Evolutionary conservation across 1,139 yeast genomes (phyloP), one percentile per base, ranked within the genome.

Genomic region (Lodderomyces jiufengensis): DNA sequence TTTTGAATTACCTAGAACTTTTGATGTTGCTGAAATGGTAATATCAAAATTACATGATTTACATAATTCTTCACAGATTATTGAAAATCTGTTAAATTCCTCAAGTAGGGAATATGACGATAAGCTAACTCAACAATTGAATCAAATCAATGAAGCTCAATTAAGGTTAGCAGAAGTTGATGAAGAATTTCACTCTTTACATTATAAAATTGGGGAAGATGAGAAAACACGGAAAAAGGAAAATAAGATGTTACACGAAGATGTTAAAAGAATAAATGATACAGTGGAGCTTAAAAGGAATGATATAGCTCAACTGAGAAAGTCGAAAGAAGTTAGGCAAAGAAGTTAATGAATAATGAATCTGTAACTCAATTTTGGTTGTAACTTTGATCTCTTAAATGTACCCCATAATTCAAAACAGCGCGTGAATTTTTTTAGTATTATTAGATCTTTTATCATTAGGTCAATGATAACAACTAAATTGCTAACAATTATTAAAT

Each of bases 1-100:
- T 12, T 39, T 33, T 29, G 26, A 18, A 11, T 36, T 42, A 18
- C 41, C 41, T 5, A 30, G 21, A 24, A 23, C 20, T 12, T 29
- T 27, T 27, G 36, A 30, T 18, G 26, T 36, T 9, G 46, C 42
- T 9, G 36, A 38, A 29, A 11, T 22, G 6, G 31, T 42, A 10
- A 29, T 38, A 9, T 10, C 27, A 2, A 37, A 31, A 28, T 30
- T 44, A 32, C 45, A 41, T 30, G 34, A 37, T 12, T 23, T 42
- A 3, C 34, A 42, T 15, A 13, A 30, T n/a, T 18, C 22, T 13
- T 18, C 30, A 12, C 9, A 26, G 16, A 13, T 27, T 13, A 11
- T 16, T 13, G 21, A 24, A 14, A 10, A 22, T 8, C 22, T 14
- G 13, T 13, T 43, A 3, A 20, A 25, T 5, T 26, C 26, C 1